Conservation (phyloP, 2,329 filamentous ascomycete genomes). For the Ophioceras dolichostomum region DNA sequence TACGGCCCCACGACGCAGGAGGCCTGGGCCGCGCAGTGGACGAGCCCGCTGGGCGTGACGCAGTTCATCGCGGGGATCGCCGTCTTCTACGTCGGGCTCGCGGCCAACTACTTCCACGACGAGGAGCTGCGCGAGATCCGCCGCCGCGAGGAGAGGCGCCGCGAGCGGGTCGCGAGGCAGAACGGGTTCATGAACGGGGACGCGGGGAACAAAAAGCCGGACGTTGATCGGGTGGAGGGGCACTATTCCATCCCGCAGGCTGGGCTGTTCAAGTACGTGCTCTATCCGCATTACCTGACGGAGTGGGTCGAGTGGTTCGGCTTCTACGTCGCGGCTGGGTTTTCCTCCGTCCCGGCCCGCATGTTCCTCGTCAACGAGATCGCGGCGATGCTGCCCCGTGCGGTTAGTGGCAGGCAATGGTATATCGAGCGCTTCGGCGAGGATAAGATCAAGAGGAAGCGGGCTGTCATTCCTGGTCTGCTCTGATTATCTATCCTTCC, state of each 20-base stretch:
- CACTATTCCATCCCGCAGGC: conserved; percentile 79
- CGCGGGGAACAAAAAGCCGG: no score
- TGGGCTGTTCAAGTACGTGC: conserved; percentile 68
- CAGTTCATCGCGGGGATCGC: conserved; percentile 53
- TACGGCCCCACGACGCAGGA: conserved; percentile 56
- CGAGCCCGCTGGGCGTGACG: conserved; percentile 17
- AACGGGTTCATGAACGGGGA: conserved; percentile 22
- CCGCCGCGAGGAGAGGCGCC: conserved; percentile 50
- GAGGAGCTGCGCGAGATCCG: conserved; percentile 82
- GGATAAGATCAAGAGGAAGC: conserved; percentile 62
- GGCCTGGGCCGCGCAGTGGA: conserved; percentile 28
- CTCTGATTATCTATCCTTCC: no score
- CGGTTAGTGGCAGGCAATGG: conserved; percentile 71
- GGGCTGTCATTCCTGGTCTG: conserved; percentile 54
- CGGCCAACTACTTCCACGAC: conserved; percentile 80
- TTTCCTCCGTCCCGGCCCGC: conserved; percentile 59
- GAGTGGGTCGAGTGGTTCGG: conserved; percentile 97
- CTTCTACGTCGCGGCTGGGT: conserved; percentile 66
- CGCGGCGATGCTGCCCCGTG: conserved; percentile 78
- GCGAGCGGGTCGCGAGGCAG: conserved; percentile 30
- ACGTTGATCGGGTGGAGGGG: no score
- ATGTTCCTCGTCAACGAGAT: conserved; percentile 81
- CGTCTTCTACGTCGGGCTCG: conserved; percentile 65
- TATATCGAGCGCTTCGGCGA: conserved; percentile 81
- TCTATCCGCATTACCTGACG: conserved; percentile 89